A percentile compares a stretch with the other conserved stretches of the same genome.
These are phyloP conservation scores for Tolypocladium pustulatum DNA, from an alignment of 2,329 filamentous ascomycete species.

Conservation along the genomic window DNA sequence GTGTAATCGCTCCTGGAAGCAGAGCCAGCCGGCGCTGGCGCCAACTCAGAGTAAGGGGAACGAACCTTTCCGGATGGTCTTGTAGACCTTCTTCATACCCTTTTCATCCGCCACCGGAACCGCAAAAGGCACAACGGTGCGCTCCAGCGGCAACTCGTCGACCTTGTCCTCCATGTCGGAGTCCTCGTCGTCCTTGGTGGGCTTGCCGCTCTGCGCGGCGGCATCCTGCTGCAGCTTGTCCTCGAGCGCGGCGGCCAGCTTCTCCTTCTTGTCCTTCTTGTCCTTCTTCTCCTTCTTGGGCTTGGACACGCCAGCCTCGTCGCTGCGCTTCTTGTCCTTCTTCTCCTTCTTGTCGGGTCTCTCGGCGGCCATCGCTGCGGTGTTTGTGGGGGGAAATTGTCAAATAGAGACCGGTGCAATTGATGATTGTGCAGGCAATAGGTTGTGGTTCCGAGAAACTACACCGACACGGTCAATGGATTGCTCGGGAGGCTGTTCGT, in stretches of 20 bases:
- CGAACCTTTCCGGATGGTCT: conserved; percentile 47
- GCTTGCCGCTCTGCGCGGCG: conserved; percentile 26
- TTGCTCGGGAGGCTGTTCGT: background rate
- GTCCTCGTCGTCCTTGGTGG: conserved; percentile 30
- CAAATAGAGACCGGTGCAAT: background rate
- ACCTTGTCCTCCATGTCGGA: conserved; percentile 34
- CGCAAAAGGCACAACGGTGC: conserved; percentile 72
- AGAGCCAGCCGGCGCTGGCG: background rate
- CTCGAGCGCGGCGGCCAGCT: conserved; percentile 55
- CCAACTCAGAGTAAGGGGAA: conserved; percentile 1
- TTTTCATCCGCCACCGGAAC: conserved; percentile 74
- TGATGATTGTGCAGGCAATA: background rate
- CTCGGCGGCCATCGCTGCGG: conserved; percentile 33
- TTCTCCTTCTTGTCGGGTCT: conserved; percentile 42
- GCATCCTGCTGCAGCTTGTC: conserved; percentile 51
- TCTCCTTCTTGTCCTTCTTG: conserved; percentile 66
- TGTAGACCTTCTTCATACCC: conserved; percentile 51
- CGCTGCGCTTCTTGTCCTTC: conserved; percentile 50
- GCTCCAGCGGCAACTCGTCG: conserved; percentile 30
- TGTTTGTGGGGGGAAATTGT: background rate
- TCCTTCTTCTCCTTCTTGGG: conserved; percentile 50
- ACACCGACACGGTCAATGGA: conserved; percentile 5
- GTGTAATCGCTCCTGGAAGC: background rate
- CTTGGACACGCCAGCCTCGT: conserved; percentile 42
- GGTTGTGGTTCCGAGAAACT: background rate